phyloP scores from a whole-genome alignment of 805 yeast species.

The Saturnispora gosingensis region DNA sequence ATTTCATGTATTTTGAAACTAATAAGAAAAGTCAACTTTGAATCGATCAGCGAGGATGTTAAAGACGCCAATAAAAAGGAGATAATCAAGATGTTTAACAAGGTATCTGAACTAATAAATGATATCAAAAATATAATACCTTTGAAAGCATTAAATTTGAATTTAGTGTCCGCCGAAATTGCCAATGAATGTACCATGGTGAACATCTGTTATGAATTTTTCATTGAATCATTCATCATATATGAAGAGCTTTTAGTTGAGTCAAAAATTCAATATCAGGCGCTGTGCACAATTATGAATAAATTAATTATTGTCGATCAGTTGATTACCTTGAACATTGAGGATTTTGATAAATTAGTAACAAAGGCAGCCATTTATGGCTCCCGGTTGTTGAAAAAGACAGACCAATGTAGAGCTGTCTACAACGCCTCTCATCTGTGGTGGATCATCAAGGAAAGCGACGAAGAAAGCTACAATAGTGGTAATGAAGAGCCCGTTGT shows the following conservation, averaged over 20 bases:
- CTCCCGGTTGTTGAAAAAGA: slow-evolving; percentile 78
- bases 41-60: slow-evolving; percentile 8
- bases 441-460: slow-evolving; percentile 69
- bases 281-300: slow-evolving; percentile 38
- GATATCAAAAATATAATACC: slow-evolving; percentile 43
- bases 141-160: slow-evolving; percentile 34
- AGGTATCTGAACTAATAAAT: slow-evolving; percentile 56
- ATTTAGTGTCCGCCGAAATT: slow-evolving; percentile 58
- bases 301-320: slow-evolving; percentile 35
- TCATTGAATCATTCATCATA: slow-evolving; percentile 76
- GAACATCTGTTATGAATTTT: slow-evolving; percentile 77
- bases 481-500: neutral
- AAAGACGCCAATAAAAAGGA: slow-evolving; percentile 11
- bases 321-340: slow-evolving; percentile 32
- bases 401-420: slow-evolving; percentile 91
- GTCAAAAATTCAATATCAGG: slow-evolving; percentile 40
- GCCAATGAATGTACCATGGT: slow-evolving; percentile 71
- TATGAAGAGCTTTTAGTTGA: slow-evolving; percentile 59
- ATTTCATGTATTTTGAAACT: slow-evolving; percentile 52
- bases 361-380: slow-evolving; percentile 83
- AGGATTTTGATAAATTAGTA: slow-evolving; percentile 72
- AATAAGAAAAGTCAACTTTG: slow-evolving; percentile 33
- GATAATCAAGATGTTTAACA: slow-evolving; percentile 48
- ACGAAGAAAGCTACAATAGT: slow-evolving; percentile 25
- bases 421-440: slow-evolving; percentile 83